Evolutionary conservation across 1,284 basidiomycete genomes (phyloP), one percentile per base, ranked within the genome.

Genomic region (Heliocybe sulcata): DNA sequence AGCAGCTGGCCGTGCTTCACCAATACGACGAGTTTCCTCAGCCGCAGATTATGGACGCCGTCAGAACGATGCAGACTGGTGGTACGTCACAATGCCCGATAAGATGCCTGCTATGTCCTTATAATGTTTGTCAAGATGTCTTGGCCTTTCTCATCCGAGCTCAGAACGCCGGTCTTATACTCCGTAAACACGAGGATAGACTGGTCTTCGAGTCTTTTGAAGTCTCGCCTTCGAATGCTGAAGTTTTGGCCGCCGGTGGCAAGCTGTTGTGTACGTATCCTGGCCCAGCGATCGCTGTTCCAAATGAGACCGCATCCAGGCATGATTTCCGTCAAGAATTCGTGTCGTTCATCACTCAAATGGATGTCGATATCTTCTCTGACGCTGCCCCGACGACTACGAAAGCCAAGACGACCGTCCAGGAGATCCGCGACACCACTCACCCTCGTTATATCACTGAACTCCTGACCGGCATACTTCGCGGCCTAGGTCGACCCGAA

Each of bases 391-490:
- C 42, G 23, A 45, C 16, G n/a, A 61, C 62, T 1, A 52, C 11
- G 22, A 67, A 67, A 55, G 64, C 61, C 20, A 25, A 71, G 64
- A 63, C 60, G 47, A 58, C 42, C 1, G 59, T 61, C 12, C 0
- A 14, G 3, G 64, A 72, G 54, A 51, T 35, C 20, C 53, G 67
- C 1, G 72, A 74, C 26, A 67, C 70, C 0, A 54, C 65, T 0
- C 56, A 75, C 56, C 72, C 74, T 2, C 67, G 69, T 1, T 77
- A 76, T 54, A 73, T 78, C 58, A 72, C 74, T 0, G 63, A 72
- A 45, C 61, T 77, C 2, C 65, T 80, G 14, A 66, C 67, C 3
- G 70, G 68, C 38, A 76, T 78, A 48, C 60, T 77, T n/a, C 68
- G 67, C 23, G 73, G 68, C 2, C 48, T 67, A 59, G 57, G 66